A percentile compares a stretch with the other conserved stretches of the same genome.
Evolutionary conservation across 495 filamentous ascomycete genomes (phyloP).

Genomic region (Mytilinidion resinicola): DNA sequence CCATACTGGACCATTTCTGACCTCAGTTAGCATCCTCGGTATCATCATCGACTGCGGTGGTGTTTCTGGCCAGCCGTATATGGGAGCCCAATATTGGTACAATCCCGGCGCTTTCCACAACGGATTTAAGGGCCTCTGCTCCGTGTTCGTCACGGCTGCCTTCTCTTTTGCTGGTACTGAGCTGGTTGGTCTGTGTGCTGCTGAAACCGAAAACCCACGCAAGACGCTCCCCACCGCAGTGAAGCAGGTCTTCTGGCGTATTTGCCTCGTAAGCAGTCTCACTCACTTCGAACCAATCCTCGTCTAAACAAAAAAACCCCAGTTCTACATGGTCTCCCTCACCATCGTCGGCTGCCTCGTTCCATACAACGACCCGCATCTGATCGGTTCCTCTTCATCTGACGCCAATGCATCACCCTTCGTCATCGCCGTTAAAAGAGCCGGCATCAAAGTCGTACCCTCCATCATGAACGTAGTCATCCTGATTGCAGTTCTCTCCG

Average conservation of each 20-base stretch:
- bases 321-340: slow-evolving; percentile 37
- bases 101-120: slow-evolving; percentile 82
- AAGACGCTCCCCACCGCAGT: slow-evolving; percentile 83
- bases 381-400: slow-evolving; percentile 25
- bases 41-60: slow-evolving; percentile 53
- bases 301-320: not conserved
- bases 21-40: slow-evolving; percentile 28
- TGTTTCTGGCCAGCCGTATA: slow-evolving; percentile 62
- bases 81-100: slow-evolving; percentile 39
- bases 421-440: slow-evolving; percentile 36
- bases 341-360: slow-evolving; percentile 37
- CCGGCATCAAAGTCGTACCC: slow-evolving; percentile 33
- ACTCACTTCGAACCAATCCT: not conserved
- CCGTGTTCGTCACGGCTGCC: slow-evolving; percentile 86
- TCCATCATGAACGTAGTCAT: slow-evolving; percentile 40
- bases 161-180: slow-evolving; percentile 93
- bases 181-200: slow-evolving; percentile 82
- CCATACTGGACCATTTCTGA: not conserved
- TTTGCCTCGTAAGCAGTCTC: slow-evolving; percentile 50
- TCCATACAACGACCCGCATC: slow-evolving; percentile 31
- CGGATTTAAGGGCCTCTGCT: slow-evolving; percentile 92
- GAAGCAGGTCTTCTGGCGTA: slow-evolving; percentile 96
- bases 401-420: slow-evolving; percentile 35
- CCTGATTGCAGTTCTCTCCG: slow-evolving; percentile 34
- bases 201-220: slow-evolving; percentile 80